Percentiles rank a stretch among this genome's conserved stretches.
phyloP scores from a whole-genome alignment of 306 rosid genomes.

The Prinsepia uniflora region DNA sequence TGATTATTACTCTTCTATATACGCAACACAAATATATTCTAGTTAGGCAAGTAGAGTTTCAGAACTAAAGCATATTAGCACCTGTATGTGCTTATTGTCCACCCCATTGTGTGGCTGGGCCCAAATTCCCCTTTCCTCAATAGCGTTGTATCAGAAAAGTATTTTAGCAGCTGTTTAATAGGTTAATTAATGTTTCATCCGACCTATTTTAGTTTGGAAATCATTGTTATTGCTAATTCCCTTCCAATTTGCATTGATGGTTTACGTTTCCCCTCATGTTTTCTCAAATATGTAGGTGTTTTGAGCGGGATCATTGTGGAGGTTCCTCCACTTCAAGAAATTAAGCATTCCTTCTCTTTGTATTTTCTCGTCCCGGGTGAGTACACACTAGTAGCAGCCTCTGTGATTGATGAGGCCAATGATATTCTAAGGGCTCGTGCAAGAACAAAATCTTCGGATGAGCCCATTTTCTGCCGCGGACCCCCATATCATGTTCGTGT shows the following conservation, averaged over 20 bases:
- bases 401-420: slow-evolving; percentile 74
- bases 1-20: neutral
- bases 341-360: slow-evolving; percentile 66
- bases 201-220: neutral
- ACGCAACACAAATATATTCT: too few relatives aligned
- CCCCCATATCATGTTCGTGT: slow-evolving; percentile 84
- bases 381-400: slow-evolving; percentile 72
- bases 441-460: slow-evolving; percentile 58
- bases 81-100: too few relatives aligned
- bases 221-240: neutral
- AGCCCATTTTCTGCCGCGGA: slow-evolving; percentile 89
- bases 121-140: too few relatives aligned
- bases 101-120: too few relatives aligned
- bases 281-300: slow-evolving; percentile 45
- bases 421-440: slow-evolving; percentile 87
- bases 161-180: neutral
- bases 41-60: too few relatives aligned
- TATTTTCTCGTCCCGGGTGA: slow-evolving; percentile 93
- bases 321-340: slow-evolving; percentile 77
- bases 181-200: neutral
- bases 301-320: slow-evolving; percentile 67
- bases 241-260: neutral
- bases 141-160: neutral
- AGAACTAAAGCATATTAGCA: too few relatives aligned
- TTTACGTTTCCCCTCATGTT: neutral